Evolutionary conservation across 768 basidiomycete species (phyloP), one percentile per base, ranked within the genome.

Genomic region (Sarcodon sp.): DNA sequence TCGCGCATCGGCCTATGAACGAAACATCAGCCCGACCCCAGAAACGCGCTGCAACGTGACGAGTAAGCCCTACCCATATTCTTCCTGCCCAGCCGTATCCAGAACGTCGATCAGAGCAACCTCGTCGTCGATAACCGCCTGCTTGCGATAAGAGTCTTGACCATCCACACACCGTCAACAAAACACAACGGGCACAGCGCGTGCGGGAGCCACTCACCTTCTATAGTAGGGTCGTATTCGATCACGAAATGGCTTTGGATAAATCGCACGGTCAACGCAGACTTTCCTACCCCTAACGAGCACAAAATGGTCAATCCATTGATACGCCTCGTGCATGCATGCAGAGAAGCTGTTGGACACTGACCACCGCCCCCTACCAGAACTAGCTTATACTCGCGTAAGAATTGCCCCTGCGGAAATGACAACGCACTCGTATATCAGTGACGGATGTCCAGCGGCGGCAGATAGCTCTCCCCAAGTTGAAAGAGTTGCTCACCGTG

Each of bases 31-130:
- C 55, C 15, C 15, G 39, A 41, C 7, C 39, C 39, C 16, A 4
- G n/a, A 2, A 13, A 1, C 4, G n/a, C 13, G 39, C 39, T 27
- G 27, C 8, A 16, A 16, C 27, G 39, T 16, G 39, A 15, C 39
- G 11, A 41, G 27, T 7, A 8, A 27, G 7, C n/a, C 39, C 47
- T 50, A 91, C 90, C 89, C 89, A 59, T 97, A 98, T 72, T 98
- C 94, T 66, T 98, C 94, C 65, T 97, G 93, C 34, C 93, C 93
- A 46, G 93, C 93, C 13, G 93, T 97, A 68, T 96, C 93, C 53
- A 98, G 77, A 47, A 98, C 93, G 61, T 98, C 93, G 50, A 96
- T 79, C 45, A 96, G 74, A n/a, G 92, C 92, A n/a, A 96, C 89
- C 66, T 97, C 90, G n/a, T 94, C 93, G 66, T 98, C 93, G 54